Evolutionary conservation across 768 basidiomycete genomes (phyloP).

Genomic region (Mycena indigotica): DNA sequence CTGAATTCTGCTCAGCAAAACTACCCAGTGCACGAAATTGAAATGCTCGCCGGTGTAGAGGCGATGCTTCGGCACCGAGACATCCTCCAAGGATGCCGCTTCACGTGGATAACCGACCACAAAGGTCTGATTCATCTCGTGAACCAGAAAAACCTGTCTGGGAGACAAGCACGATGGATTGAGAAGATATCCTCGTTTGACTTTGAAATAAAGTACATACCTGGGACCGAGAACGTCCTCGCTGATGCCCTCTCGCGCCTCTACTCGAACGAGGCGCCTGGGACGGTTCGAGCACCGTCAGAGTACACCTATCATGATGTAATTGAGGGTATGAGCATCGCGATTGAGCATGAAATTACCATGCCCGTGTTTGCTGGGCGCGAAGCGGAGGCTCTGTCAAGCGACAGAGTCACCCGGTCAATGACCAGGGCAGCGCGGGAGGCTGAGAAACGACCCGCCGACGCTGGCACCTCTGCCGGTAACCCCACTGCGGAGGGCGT

Average conservation of each 20-base stretch:
- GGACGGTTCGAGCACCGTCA: too few species aligned
- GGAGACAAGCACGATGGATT: slow-evolving; percentile 31
- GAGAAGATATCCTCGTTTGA: slow-evolving; percentile 34
- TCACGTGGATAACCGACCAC: slow-evolving; percentile 29
- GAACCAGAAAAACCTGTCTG: slow-evolving; percentile 19
- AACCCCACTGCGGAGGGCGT: not conserved
- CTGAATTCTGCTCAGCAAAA: slow-evolving; percentile 31
- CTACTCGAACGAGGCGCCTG: too few species aligned
- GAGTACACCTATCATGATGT: too few species aligned
- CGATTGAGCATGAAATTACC: too few species aligned
- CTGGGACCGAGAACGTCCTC: slow-evolving; percentile 22
- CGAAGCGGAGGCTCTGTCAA: not conserved
- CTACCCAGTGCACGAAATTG: slow-evolving; percentile 30
- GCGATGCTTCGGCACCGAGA: slow-evolving; percentile 26
- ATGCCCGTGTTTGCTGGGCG: slow-evolving; percentile 3
- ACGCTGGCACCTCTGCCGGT: not conserved
- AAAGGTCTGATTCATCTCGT: slow-evolving; percentile 31
- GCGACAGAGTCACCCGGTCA: not conserved
- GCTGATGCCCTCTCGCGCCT: too few species aligned
- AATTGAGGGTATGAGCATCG: too few species aligned
- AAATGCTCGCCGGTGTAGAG: slow-evolving; percentile 29
- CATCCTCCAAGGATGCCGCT: slow-evolving; percentile 6
- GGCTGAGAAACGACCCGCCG: not conserved
- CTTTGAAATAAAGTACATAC: slow-evolving; percentile 26
- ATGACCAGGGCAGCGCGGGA: not conserved